Conservation (phyloP, 768 basidiomycete species). For the Gloeopeniophorella convolvens region DNA sequence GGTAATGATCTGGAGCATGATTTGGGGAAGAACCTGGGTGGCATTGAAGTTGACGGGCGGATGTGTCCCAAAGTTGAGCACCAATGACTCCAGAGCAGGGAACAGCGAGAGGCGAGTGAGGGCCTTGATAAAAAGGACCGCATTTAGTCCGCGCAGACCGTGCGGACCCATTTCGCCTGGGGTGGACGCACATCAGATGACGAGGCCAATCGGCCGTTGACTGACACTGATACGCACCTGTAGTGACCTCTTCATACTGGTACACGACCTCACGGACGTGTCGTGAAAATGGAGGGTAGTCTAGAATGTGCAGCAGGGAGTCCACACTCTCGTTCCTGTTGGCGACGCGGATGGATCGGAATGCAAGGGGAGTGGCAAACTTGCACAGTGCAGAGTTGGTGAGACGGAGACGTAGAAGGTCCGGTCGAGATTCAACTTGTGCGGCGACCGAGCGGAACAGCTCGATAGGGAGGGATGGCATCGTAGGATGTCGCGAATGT, state of each 20-base stretch:
- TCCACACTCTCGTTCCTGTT: not conserved
- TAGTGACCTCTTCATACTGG: conserved; percentile 4
- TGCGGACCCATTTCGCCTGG: not conserved
- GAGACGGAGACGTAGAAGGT: conserved; percentile 1
- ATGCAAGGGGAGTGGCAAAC: conserved; percentile 9
- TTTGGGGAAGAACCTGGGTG: not conserved
- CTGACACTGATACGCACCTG: not conserved
- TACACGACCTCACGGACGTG: not conserved
- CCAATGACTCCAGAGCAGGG: not conserved
- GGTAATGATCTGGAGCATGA: conserved; percentile 9
- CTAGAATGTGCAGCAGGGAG: not conserved
- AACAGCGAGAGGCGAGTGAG: not conserved
- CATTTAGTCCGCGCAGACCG: not conserved
- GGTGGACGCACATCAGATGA: not conserved
- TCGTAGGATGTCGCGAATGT: no score
- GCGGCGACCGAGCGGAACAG: not conserved
- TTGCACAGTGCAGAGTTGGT: not conserved
- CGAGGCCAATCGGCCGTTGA: no score
- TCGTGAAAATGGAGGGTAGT: not conserved
- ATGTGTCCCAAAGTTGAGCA: not conserved
- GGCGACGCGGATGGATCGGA: not conserved
- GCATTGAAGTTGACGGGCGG: not conserved
- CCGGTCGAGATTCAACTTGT: not conserved
- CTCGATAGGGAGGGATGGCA: not conserved
- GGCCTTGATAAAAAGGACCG: not conserved